Evolutionary conservation across 2,329 filamentous ascomycete genomes (phyloP).

Genomic region (Ophidiomyces ophidiicola): DNA sequence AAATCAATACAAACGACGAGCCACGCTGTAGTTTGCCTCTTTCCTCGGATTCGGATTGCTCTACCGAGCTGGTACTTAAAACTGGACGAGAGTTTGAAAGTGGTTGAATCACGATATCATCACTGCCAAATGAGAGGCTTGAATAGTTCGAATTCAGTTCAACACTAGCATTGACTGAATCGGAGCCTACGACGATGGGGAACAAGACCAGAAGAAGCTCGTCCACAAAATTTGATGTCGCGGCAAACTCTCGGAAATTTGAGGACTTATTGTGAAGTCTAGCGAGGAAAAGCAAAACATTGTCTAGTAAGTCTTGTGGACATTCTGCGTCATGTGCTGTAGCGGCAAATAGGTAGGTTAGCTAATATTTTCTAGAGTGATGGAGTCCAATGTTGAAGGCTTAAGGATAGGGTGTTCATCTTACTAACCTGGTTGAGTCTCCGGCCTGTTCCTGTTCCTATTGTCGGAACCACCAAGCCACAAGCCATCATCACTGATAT

Average conservation of each 20-base stretch:
- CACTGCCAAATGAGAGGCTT: constrained; percentile 69
- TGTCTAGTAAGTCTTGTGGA: constrained; percentile 55
- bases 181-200: constrained; percentile 74
- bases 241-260: constrained; percentile 70
- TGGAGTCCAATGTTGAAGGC: no score
- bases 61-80: constrained; percentile 57
- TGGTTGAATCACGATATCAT: constrained; percentile 71
- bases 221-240: constrained; percentile 68
- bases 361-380: no score
- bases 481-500: constrained; percentile 9
- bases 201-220: constrained; percentile 70
- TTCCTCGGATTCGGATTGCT: constrained; percentile 25
- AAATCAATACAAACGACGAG: constrained; percentile 84
- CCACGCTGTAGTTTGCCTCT: constrained; percentile 53
- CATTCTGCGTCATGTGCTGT: constrained; percentile 23
- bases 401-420: not conserved
- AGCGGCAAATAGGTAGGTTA: not conserved
- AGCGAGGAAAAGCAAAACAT: constrained; percentile 64
- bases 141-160: constrained; percentile 79
- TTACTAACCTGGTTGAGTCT: constrained; percentile 1
- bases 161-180: constrained; percentile 67
- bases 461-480: constrained; percentile 3
- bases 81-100: constrained; percentile 55
- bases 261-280: constrained; percentile 65
- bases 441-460: not conserved